Base-by-base conservation (phyloP, 1,284 basidiomycete species). In the Ustilago loliicola region DNA sequence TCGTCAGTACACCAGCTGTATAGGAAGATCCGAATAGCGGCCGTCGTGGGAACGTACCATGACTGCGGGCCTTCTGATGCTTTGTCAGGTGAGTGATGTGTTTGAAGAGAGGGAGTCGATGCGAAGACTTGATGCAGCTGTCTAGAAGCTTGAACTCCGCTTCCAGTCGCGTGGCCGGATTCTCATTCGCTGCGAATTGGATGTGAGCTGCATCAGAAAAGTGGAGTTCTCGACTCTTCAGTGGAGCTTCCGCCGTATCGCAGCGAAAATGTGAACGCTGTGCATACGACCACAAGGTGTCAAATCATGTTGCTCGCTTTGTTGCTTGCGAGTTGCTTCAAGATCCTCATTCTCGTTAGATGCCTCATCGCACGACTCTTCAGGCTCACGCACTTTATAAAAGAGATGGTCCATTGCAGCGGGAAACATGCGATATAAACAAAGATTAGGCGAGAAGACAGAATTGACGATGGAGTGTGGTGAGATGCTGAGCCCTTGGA, bases 81-180 rank as follows among this genome's bases (percentile, higher is more conserved):
- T 50, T 27, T 13, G 13, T 25, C 48, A 50, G 25, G 25, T 15
- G 15, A 2, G 25, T 50, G 48, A 25, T 50, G 25, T 50, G 6
- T 29, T 6, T 50, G 27, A 50, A 17, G 48, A 50, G 48, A 38
- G 17, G 8, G 36, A 38, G n/a, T n/a, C 17, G 8, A 11, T 34
- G 32, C 5, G 32, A 34, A 34, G 32, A 34, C 32, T 34, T 7
- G 4, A 4, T 15, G 45, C 19, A 47, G 45, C n/a, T 47, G 45
- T 56, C 55, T 7, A 45, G 50, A 40, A n/a, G 40, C 47, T 25
- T 45, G n/a, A 32, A 45, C 32, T 32, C 42, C 40, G 57, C 27
- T 52, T 40, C 25, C 36, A 10, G 30, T 32, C 25, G 25, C 32
- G 52, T 47, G 45, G 45, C 23, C 21, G n/a, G n/a, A 47, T 7